A percentile compares a stretch with the other conserved stretches of the same genome.
These are phyloP conservation scores for Calamus simplicifolius DNA, from an alignment of 176 grass and related monocot genomes.

Conservation along the genomic window DNA sequence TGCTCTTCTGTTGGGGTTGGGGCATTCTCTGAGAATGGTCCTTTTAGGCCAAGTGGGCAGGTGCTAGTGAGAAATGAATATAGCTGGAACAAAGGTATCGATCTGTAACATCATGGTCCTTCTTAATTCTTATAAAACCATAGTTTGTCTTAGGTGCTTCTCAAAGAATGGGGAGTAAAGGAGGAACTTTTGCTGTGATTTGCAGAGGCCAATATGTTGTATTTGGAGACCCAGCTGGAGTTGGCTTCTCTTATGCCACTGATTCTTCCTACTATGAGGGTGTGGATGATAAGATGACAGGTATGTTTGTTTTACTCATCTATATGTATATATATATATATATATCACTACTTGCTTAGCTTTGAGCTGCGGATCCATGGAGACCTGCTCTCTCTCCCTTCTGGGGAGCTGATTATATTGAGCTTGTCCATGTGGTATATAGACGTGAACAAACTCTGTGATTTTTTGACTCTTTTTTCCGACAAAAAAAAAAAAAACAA, in stretches of 20 bases:
- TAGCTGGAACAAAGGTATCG: conserved; percentile 94
- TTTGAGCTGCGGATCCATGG: background rate
- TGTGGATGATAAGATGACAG: conserved; percentile 37
- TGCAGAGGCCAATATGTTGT: conserved; percentile 91
- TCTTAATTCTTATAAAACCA: conserved; percentile 12
- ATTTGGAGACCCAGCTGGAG: conserved; percentile 81
- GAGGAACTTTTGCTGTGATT: conserved; percentile 13
- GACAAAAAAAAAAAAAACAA: too few relatives aligned
- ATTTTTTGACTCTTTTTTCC: too few relatives aligned
- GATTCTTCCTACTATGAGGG: conserved; percentile 52
- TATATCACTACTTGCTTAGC: background rate
- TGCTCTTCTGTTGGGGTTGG: conserved; percentile 96
- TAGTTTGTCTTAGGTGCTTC: background rate
- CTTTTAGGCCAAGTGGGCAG: conserved; percentile 75
- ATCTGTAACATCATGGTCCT: conserved; percentile 2
- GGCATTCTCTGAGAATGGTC: conserved; percentile 92
- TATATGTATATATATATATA: too few relatives aligned
- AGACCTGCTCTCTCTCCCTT: background rate
- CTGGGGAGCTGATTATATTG: background rate
- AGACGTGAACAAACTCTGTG: too few relatives aligned
- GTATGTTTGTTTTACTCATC: background rate
- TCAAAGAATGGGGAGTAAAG: background rate
- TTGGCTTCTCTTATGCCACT: conserved; percentile 76
- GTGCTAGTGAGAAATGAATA: conserved; percentile 67
- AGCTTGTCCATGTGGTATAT: background rate